Evolutionary conservation across 352 stramenopile genomes (phyloP).

Genomic region (Pythium aquatile): DNA sequence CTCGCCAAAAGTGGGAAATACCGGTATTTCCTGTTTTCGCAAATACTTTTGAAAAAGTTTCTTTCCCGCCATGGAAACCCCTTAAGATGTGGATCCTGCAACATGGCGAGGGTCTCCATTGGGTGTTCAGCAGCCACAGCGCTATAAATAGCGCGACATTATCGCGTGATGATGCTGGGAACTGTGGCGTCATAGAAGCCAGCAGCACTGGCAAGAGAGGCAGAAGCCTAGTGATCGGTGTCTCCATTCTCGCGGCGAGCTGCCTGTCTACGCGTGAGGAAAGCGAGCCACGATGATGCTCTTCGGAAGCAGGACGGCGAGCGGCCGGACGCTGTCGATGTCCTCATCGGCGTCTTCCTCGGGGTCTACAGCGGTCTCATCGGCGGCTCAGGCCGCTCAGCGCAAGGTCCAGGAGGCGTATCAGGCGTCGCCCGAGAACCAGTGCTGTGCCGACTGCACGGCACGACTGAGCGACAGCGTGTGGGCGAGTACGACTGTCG

Average conservation of each 20-base stretch:
- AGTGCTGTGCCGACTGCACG: constrained; percentile 79
- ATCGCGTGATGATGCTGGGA: constrained; percentile 1
- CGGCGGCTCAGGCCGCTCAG: constrained; percentile 93
- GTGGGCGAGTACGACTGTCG: constrained; percentile 94
- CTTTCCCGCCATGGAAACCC: constrained; percentile 3
- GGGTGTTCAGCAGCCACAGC: not conserved
- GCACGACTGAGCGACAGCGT: constrained; percentile 76
- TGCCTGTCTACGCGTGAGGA: not conserved
- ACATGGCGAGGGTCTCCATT: not conserved
- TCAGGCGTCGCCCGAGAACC: constrained; percentile 55
- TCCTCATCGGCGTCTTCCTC: constrained; percentile 91
- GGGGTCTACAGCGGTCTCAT: constrained; percentile 82
- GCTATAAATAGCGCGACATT: not conserved
- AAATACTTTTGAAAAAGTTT: not conserved
- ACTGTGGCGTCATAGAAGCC: not conserved
- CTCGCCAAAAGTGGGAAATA: not conserved
- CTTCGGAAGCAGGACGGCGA: constrained; percentile 24
- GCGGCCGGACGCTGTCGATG: constrained; percentile 11
- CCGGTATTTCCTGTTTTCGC: constrained; percentile 3
- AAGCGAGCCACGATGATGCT: constrained; percentile 22
- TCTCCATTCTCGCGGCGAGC: not conserved
- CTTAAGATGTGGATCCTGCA: too few relatives aligned
- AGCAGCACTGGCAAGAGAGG: not conserved
- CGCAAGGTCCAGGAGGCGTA: constrained; percentile 66
- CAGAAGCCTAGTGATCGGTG: not conserved